Evolutionary conservation across 805 yeast genomes (phyloP).

Genomic region (Starmerella sp.): DNA sequence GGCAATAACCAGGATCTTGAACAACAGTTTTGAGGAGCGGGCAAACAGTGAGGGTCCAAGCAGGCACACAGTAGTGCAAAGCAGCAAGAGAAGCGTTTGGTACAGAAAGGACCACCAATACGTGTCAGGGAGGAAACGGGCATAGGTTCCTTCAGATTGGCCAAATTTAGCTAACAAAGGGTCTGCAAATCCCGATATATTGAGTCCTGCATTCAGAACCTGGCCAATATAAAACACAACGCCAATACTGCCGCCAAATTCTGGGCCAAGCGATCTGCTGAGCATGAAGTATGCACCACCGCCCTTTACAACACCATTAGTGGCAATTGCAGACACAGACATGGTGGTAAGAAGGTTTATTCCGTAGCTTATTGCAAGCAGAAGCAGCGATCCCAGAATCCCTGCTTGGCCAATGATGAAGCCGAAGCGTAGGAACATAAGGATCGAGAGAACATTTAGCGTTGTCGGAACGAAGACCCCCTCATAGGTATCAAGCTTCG

Average conservation of each 20-base stretch:
- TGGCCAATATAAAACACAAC: conserved; percentile 90
- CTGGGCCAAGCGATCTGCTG: conserved; percentile 89
- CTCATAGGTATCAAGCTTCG: conserved; percentile 64
- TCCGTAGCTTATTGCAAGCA: conserved; percentile 61
- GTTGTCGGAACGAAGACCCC: conserved; percentile 94
- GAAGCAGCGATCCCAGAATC: conserved; percentile 56
- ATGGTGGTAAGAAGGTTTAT: conserved; percentile 78
- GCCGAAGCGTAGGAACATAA: conserved; percentile 93
- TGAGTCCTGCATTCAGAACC: conserved; percentile 74
- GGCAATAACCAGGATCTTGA: conserved; percentile 53
- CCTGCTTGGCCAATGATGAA: conserved; percentile 94
- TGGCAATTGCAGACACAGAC: conserved; percentile 89
- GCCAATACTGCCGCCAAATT: conserved; percentile 97
- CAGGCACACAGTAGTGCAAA: conserved; percentile 65
- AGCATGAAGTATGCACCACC: conserved; percentile 99
- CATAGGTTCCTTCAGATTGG: conserved; percentile 41
- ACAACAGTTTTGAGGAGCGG: conserved; percentile 65
- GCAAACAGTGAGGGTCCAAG: conserved; percentile 76
- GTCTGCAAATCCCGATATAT: conserved; percentile 91
- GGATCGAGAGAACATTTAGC: conserved; percentile 79
- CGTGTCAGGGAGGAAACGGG: conserved; percentile 53
- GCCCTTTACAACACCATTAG: conserved; percentile 94
- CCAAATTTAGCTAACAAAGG: conserved; percentile 80
- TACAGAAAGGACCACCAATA: conserved; percentile 59
- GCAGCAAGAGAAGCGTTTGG: conserved; percentile 54